phyloP scores from a whole-genome alignment of 805 yeast species.

The Ogataea ganodermae region DNA sequence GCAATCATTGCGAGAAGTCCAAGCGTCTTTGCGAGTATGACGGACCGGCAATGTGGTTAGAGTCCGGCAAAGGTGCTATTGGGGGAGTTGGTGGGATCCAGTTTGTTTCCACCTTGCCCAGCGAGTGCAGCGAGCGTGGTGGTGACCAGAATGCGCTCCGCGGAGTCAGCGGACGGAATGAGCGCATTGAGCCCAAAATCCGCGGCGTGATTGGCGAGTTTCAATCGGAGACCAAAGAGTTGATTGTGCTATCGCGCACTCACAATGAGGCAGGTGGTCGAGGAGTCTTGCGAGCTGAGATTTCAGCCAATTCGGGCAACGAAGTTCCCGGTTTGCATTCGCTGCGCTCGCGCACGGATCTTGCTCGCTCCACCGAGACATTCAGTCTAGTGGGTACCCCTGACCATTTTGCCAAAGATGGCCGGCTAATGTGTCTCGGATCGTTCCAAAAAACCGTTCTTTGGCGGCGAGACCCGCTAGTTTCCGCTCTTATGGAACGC shows the following conservation, averaged over 20 bases:
- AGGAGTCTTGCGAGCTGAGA: too few relatives aligned
- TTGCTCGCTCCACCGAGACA: conserved; percentile 13
- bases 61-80: neutral
- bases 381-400: conserved; percentile 15
- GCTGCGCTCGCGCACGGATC: too few relatives aligned
- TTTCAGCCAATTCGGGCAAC: too few relatives aligned
- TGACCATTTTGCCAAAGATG: conserved; percentile 21
- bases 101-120: neutral
- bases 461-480: conserved; percentile 24
- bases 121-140: too few relatives aligned
- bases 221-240: too few relatives aligned
- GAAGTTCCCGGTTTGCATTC: too few relatives aligned
- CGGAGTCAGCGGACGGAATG: too few relatives aligned
- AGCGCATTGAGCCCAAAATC: too few relatives aligned
- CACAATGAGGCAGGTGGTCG: too few relatives aligned
- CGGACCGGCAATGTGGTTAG: conserved; percentile 23
- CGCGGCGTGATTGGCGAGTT: too few relatives aligned
- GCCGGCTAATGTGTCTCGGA: conserved; percentile 21
- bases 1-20: conserved; percentile 23
- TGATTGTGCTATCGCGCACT: too few relatives aligned
- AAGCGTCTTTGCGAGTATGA: conserved; percentile 24
- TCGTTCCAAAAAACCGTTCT: conserved; percentile 17
- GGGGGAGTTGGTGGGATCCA: neutral
- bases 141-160: neutral
- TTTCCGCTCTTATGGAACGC: conserved; percentile 14